These are phyloP conservation scores for Sporobolomyces pararoseus DNA, from an alignment of 768 basidiomycete genomes.

Conservation along the genomic window DNA sequence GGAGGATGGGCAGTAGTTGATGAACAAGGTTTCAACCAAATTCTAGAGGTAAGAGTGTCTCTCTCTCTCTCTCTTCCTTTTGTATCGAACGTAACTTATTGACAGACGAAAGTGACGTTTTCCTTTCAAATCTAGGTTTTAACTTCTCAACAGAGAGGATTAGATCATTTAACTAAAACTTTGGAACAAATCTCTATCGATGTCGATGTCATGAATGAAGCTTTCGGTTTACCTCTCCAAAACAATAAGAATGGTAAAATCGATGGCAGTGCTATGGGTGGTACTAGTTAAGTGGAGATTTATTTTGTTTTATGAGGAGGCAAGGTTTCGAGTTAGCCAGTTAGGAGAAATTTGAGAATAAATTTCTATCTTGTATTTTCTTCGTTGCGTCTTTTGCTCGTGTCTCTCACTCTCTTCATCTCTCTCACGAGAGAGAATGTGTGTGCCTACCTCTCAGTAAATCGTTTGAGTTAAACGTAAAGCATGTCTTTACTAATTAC, in stretches of 20 bases:
- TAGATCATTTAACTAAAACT: conserved; percentile 74
- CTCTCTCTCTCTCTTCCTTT: not conserved
- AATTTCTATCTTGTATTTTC: no score
- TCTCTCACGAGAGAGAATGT: no score
- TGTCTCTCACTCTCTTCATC: no score
- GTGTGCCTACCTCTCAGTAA: no score
- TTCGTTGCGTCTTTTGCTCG: no score
- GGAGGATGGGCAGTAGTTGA: conserved; percentile 81
- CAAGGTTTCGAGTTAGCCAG: no score
- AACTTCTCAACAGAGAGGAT: conserved; percentile 70
- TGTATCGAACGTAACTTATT: not conserved
- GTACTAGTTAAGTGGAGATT: no score
- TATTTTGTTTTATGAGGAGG: no score
- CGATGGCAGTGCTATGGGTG: no score
- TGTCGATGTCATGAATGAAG: conserved; percentile 57
- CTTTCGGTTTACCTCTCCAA: conserved; percentile 27
- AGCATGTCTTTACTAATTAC: no score
- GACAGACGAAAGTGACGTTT: not conserved
- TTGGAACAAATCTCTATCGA: conserved; percentile 64
- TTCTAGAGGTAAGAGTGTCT: conserved; percentile 61
- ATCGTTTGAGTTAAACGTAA: no score
- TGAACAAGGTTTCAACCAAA: conserved; percentile 72
- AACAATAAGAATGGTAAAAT: not conserved
- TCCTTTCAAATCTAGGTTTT: conserved; percentile 57
- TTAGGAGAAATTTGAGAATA: no score